phyloP scores from a whole-genome alignment of 78 protist genomes.

The Creolimax fragrantissima region DNA sequence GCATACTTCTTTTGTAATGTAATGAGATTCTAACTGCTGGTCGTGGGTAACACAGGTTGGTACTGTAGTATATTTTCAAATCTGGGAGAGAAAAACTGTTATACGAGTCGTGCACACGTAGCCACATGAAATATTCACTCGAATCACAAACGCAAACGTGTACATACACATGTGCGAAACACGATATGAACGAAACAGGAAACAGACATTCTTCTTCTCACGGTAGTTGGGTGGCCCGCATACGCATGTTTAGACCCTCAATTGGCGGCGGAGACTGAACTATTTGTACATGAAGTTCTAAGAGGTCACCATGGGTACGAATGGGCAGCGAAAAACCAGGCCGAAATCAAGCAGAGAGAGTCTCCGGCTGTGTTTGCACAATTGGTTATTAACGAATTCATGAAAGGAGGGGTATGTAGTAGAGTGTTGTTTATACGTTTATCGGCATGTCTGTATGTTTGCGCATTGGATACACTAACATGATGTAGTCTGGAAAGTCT shows the following conservation, averaged over 20 bases:
- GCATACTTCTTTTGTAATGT: no score
- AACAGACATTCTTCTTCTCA: conserved; percentile 11
- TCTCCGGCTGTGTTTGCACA: background rate
- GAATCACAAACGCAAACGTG: background rate
- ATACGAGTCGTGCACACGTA: no score
- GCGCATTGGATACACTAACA: no score
- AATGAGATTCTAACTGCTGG: no score
- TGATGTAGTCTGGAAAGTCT: no score
- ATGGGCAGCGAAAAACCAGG: background rate
- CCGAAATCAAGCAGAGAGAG: background rate
- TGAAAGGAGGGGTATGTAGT: background rate
- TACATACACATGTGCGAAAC: background rate
- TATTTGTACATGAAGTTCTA: background rate
- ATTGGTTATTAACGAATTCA: background rate
- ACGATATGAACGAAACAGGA: no score
- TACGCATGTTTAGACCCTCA: background rate
- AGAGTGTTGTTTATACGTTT: no score
- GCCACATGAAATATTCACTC: no score
- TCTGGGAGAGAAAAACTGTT: no score
- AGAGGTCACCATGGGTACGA: background rate
- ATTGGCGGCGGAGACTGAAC: background rate
- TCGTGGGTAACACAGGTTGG: no score
- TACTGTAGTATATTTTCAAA: no score
- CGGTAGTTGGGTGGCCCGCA: conserved; percentile 6
- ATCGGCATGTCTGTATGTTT: no score